Conservation (phyloP, 768 basidiomycete species). For the Trametes punicea region DNA sequence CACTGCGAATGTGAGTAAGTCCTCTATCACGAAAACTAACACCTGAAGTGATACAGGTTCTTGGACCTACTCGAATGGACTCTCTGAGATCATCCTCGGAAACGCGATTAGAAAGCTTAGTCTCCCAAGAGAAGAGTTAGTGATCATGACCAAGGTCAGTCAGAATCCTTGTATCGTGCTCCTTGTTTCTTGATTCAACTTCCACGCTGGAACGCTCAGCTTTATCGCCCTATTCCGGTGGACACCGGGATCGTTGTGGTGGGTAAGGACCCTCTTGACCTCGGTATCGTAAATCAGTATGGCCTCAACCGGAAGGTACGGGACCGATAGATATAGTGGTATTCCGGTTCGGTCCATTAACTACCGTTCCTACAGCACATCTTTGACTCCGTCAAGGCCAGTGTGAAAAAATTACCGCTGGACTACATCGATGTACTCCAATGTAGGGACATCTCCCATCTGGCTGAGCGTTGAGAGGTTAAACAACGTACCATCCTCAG, state of each 20-base stretch:
- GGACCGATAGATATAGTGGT: background rate
- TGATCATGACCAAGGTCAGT: conserved; percentile 48
- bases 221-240: conserved; percentile 16
- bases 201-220: too few relatives aligned
- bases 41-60: conserved; percentile 16
- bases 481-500: background rate
- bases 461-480: background rate
- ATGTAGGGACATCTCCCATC: conserved; percentile 6
- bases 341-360: background rate
- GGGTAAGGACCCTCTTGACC: conserved; percentile 11
- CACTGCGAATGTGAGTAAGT: conserved; percentile 33
- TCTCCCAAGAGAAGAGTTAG: conserved; percentile 45
- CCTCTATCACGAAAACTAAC: too few relatives aligned
- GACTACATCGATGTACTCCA: conserved; percentile 52
- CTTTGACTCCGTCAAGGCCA: conserved; percentile 64
- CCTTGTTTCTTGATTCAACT: too few relatives aligned
- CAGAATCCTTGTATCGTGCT: background rate
- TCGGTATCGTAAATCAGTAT: conserved; percentile 36
- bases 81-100: conserved; percentile 44
- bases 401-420: conserved; percentile 61
- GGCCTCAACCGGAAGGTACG: conserved; percentile 37
- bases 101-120: conserved; percentile 44
- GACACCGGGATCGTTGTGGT: background rate
- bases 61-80: conserved; percentile 40
- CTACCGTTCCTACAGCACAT: conserved; percentile 50